Base-by-base conservation (phyloP, 192 early-diverging fungal genomes). In the Podochytrium sp. region DNA sequence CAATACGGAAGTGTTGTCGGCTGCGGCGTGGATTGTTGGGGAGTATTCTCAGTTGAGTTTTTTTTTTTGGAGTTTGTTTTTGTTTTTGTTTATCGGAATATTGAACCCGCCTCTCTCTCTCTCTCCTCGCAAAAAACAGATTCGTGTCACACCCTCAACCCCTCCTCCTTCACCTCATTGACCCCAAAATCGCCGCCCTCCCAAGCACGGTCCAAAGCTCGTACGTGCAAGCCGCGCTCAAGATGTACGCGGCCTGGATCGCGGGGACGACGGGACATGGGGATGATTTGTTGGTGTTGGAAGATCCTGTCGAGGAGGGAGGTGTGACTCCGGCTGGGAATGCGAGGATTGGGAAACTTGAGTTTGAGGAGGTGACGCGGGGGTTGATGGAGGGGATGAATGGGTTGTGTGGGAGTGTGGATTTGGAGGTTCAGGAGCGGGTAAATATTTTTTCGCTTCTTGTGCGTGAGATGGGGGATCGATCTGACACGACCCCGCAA, bases 21-120 rank as follows among this genome's bases (percentile, higher is more conserved):
- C 92, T 34, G 95, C 97, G 4, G 94, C 95, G 6, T 99, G 94
- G 89, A 89, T 97, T 33, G 81, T 90, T 42, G 95, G 96, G 55
- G 97, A 97, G 77, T 99, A 94, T 73, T 91, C 90, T 72, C 73
- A 80, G 59, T 76, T 34, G 23, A n/a, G 47, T 57, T 56, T 39
- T 27, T n/a, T n/a, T n/a, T n/a, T n/a, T n/a, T n/a, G n/a, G n/a
- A n/a, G n/a, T n/a, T n/a, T n/a, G 10, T 5, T 56, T 10, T 56
- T n/a, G 14, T 27, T 6, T 56, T 10, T 56, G 10, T 10, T 10
- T 27, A 10, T 10, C 53, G 10, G 18, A 37, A 53, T 35, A 18
- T 70, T 32, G 3, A 37, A 18, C 6, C 30, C n/a, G n/a, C n/a
- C n/a, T 10, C 38, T 35, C 59, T 14, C n/a, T 47, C 20, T 3